Evolutionary conservation across 1,284 basidiomycete species (phyloP).

Genomic region (Trametes polyzona): DNA sequence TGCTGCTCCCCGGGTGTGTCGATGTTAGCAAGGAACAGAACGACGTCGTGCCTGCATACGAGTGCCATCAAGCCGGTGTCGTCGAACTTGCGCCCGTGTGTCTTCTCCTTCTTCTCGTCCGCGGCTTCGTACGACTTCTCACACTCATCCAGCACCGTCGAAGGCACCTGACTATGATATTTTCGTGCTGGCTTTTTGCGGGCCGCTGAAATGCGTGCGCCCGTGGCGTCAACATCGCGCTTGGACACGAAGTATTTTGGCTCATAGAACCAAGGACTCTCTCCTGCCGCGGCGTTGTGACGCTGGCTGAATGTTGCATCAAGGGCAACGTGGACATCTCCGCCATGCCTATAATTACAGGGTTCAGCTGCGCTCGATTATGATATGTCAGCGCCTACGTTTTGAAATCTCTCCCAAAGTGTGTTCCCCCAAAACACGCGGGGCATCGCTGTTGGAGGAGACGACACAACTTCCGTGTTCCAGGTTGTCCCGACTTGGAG

Average conservation of each 20-base stretch:
- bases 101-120: constrained; percentile 37
- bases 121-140: constrained; percentile 38
- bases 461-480: no score
- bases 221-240: constrained; percentile 32
- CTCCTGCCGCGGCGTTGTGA: constrained; percentile 32
- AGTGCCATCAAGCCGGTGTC: constrained; percentile 39
- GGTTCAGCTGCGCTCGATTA: background rate
- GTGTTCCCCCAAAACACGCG: constrained; percentile 37
- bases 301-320: constrained; percentile 41
- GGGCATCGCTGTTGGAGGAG: constrained; percentile 36
- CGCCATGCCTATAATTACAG: constrained; percentile 2
- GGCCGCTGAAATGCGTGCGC: constrained; percentile 25
- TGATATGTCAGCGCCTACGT: constrained; percentile 27
- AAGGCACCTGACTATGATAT: constrained; percentile 26
- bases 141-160: constrained; percentile 40
- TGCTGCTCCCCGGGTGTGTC: constrained; percentile 47
- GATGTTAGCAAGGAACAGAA: constrained; percentile 43
- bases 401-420: constrained; percentile 29
- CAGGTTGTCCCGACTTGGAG: no score
- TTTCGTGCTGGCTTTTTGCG: constrained; percentile 25
- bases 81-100: constrained; percentile 31
- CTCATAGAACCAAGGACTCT: constrained; percentile 33
- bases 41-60: constrained; percentile 43
- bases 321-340: constrained; percentile 31
- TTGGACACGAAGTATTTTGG: constrained; percentile 36